Conservation (phyloP, 129 eudicot genomes). For the Sambucus nigra region DNA sequence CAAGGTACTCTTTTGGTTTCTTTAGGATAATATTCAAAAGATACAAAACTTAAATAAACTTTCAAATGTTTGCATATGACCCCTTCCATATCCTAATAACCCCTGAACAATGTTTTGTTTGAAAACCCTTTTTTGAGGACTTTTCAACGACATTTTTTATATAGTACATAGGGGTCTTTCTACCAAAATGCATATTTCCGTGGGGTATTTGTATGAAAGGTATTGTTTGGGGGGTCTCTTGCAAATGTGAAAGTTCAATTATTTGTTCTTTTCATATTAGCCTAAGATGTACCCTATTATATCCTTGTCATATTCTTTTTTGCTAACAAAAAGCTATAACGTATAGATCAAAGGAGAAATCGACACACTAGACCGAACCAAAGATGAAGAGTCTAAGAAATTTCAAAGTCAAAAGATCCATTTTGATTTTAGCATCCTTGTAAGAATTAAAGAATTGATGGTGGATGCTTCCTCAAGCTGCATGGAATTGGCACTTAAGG, state of each 20-base stretch:
- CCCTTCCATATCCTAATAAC: too few relatives aligned
- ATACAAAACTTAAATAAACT: too few relatives aligned
- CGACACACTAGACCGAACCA: slow-evolving; percentile 61
- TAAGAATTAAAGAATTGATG: slow-evolving; percentile 62
- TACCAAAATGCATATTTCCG: too few relatives aligned
- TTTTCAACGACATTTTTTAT: too few relatives aligned
- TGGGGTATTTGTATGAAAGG: too few relatives aligned
- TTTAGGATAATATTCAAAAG: not conserved
- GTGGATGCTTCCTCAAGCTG: slow-evolving; percentile 72
- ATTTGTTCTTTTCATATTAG: too few relatives aligned
- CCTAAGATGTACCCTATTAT: not conserved
- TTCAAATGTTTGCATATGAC: too few relatives aligned
- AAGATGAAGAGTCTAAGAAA: slow-evolving; percentile 69
- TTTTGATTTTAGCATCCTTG: slow-evolving; percentile 68
- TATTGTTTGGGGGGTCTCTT: too few relatives aligned
- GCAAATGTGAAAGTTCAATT: too few relatives aligned
- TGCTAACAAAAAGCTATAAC: slow-evolving; percentile 18
- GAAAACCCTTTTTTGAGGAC: too few relatives aligned
- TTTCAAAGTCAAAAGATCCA: slow-evolving; percentile 52
- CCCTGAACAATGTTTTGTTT: too few relatives aligned
- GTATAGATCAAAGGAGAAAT: slow-evolving; percentile 59
- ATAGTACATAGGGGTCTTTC: too few relatives aligned
- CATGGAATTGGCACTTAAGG: slow-evolving; percentile 77
- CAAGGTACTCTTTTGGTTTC: slow-evolving; percentile 31
- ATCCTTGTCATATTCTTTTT: not conserved